Evolutionary conservation across 129 eudicot genomes (phyloP).

Genomic region (Pseudognaphalium luteoalbum): DNA sequence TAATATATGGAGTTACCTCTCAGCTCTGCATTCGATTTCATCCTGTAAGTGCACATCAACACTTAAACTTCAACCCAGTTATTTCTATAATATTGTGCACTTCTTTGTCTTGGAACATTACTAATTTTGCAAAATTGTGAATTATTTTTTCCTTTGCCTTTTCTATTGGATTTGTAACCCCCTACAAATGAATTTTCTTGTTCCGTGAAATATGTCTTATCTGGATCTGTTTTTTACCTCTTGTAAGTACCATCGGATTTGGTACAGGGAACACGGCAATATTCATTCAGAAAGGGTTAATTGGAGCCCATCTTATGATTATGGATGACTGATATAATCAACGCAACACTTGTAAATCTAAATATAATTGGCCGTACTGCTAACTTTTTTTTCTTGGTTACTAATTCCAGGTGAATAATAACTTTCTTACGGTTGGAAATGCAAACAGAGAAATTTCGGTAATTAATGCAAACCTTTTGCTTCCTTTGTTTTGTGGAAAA

Average conservation of each 20-base stretch:
- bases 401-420: slow-evolving; percentile 80
- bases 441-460: slow-evolving; percentile 84
- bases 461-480: slow-evolving; percentile 26
- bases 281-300: slow-evolving; percentile 13
- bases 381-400: slow-evolving; percentile 6
- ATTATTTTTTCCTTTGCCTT: background rate
- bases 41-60: slow-evolving; percentile 63
- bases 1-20: slow-evolving; percentile 90
- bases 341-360: background rate
- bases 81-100: background rate
- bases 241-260: slow-evolving; percentile 8
- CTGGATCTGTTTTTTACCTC: slow-evolving; percentile 10
- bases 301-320: slow-evolving; percentile 5
- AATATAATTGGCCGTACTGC: slow-evolving; percentile 11
- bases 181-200: background rate
- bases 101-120: background rate
- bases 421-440: slow-evolving; percentile 88
- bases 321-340: slow-evolving; percentile 5
- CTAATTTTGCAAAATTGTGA: slow-evolving; percentile 12
- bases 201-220: background rate
- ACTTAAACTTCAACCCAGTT: background rate
- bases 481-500: background rate
- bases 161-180: background rate
- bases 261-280: slow-evolving; percentile 13
- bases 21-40: slow-evolving; percentile 94